Conservation (phyloP, 2,329 filamentous ascomycete genomes). For the Hypoxylon sp. region DNA sequence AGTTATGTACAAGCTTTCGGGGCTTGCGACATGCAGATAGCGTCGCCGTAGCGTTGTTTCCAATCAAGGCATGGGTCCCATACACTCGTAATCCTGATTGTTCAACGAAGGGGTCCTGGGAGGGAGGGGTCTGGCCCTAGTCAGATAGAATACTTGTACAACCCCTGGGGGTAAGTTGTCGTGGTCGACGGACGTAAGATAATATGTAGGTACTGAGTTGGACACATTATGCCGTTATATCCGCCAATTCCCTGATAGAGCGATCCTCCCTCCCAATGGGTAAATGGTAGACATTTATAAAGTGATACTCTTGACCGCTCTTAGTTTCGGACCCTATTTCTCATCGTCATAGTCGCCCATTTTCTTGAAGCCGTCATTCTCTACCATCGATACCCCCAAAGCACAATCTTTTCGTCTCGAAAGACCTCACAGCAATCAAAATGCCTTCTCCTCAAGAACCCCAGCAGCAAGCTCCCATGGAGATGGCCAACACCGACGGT, state of each 20-base stretch:
- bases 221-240: slow-evolving; percentile 30
- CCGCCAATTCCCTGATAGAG: slow-evolving; percentile 27
- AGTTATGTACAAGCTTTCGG: slow-evolving; percentile 18
- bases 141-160: no score
- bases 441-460: slow-evolving; percentile 54
- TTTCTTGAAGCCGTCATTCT: slow-evolving; percentile 9
- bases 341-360: slow-evolving; percentile 20
- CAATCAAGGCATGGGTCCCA: slow-evolving; percentile 24
- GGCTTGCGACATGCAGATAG: slow-evolving; percentile 30
- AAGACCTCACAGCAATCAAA: slow-evolving; percentile 40
- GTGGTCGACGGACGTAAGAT: no score
- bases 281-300: no score
- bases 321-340: slow-evolving; percentile 2
- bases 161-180: no score
- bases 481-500: slow-evolving; percentile 47
- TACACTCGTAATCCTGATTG: no score
- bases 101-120: no score
- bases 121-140: no score
- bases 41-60: slow-evolving; percentile 8
- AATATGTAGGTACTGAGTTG: no score
- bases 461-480: slow-evolving; percentile 56
- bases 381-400: slow-evolving; percentile 9
- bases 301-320: slow-evolving; percentile 29
- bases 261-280: slow-evolving; percentile 6
- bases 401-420: no score